These are phyloP conservation scores for Penicillium fuscoglaucum DNA, from an alignment of 2,329 filamentous ascomycete genomes.

Conservation along the genomic window DNA sequence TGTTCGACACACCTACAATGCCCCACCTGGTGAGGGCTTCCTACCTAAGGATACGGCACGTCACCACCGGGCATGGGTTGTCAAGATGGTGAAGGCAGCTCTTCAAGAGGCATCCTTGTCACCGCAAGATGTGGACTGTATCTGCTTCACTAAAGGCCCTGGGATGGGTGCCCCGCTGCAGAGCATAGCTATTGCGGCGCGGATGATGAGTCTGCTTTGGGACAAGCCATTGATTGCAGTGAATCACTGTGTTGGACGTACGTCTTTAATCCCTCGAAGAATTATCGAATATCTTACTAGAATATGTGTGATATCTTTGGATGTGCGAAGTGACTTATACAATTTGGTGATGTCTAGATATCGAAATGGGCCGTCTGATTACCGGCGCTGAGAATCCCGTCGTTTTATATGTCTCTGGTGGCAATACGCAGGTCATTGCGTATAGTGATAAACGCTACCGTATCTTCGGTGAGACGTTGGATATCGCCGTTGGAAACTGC, in stretches of 20 bases:
- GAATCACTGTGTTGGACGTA: background rate
- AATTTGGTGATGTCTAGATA: constrained; percentile 54
- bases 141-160: constrained; percentile 93
- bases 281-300: background rate
- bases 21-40: constrained; percentile 86
- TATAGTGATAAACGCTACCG: constrained; percentile 59
- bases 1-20: constrained; percentile 84
- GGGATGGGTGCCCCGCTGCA: constrained; percentile 95
- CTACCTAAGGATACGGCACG: constrained; percentile 92
- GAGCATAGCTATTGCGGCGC: constrained; percentile 79
- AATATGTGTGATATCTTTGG: background rate
- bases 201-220: constrained; percentile 36
- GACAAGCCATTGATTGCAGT: background rate
- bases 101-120: constrained; percentile 67
- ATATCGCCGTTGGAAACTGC: constrained; percentile 97
- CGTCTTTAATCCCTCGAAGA: background rate
- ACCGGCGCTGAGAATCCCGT: constrained; percentile 89
- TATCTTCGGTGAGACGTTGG: constrained; percentile 95
- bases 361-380: constrained; percentile 95
- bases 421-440: constrained; percentile 44
- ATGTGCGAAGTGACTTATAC: constrained; percentile 43
- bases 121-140: constrained; percentile 71
- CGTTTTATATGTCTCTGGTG: constrained; percentile 68
- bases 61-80: constrained; percentile 80
- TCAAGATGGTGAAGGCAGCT: constrained; percentile 72